phyloP scores from a whole-genome alignment of 805 yeast genomes.

The Saccharomyces mikatae region DNA sequence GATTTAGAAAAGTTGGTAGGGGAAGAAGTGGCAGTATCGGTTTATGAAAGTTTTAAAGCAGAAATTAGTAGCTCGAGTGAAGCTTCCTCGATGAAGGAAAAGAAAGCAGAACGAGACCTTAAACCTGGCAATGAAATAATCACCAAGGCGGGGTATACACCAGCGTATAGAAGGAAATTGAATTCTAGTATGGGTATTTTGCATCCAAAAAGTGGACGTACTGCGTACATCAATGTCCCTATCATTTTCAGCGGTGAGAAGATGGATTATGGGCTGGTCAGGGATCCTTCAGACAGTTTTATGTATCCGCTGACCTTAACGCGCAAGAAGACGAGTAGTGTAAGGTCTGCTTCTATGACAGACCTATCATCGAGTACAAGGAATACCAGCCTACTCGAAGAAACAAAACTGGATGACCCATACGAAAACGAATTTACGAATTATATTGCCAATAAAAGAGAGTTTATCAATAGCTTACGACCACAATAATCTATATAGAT shows the following conservation, averaged over 20 bases:
- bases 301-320: background rate
- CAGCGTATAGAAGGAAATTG: conserved; percentile 1
- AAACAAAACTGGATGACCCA: conserved; percentile 24
- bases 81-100: conserved; percentile 1
- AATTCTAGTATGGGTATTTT: conserved; percentile 5
- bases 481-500: conserved; percentile 19
- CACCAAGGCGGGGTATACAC: conserved; percentile 2
- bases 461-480: conserved; percentile 32
- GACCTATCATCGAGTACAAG: background rate
- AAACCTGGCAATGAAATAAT: conserved; percentile 3
- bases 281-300: background rate
- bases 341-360: background rate
- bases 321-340: background rate
- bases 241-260: conserved; percentile 3
- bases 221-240: conserved; percentile 3
- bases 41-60: background rate
- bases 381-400: background rate
- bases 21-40: conserved; percentile 25
- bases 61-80: conserved; percentile 2
- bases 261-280: background rate
- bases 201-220: background rate
- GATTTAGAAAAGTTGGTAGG: conserved; percentile 26
- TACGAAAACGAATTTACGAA: conserved; percentile 37
- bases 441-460: conserved; percentile 33
- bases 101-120: background rate